Percentiles rank a stretch among this genome's conserved stretches.
phyloP scores from a whole-genome alignment of 1,284 basidiomycete genomes.

The Sporisorium graminicola region DNA sequence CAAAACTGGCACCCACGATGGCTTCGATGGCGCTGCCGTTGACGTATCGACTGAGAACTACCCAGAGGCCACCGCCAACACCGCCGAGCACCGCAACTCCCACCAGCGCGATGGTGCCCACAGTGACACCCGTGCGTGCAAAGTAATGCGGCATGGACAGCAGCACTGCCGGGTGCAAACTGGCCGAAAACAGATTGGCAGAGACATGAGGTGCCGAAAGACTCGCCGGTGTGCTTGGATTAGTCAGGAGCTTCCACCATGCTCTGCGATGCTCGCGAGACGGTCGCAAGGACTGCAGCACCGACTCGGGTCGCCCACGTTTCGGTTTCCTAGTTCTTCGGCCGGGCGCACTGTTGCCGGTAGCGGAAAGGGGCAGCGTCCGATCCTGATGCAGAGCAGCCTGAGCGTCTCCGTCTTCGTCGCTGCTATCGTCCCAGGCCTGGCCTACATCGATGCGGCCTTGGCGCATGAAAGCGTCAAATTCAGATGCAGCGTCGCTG shows the following conservation, averaged over 20 bases:
- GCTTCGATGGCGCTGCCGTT: slow-evolving; percentile 63
- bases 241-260: slow-evolving; percentile 56
- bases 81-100: slow-evolving; percentile 58
- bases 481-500: slow-evolving; percentile 44
- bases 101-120: slow-evolving; percentile 54
- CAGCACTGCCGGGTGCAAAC: slow-evolving; percentile 64
- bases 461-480: slow-evolving; percentile 36
- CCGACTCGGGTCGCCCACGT: slow-evolving; percentile 22
- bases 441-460: slow-evolving; percentile 47
- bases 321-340: slow-evolving; percentile 7
- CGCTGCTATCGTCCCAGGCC: slow-evolving; percentile 57
- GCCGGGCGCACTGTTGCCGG: slow-evolving; percentile 14
- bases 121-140: slow-evolving; percentile 50
- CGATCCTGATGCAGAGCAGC: slow-evolving; percentile 20
- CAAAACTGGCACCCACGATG: slow-evolving; percentile 63
- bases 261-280: slow-evolving; percentile 32
- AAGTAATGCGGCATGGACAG: slow-evolving; percentile 67
- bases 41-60: slow-evolving; percentile 65
- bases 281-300: slow-evolving; percentile 30
- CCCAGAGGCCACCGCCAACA: slow-evolving; percentile 67
- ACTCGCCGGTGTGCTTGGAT: slow-evolving; percentile 58
- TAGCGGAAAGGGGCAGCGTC: slow-evolving; percentile 35
- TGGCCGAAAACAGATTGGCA: slow-evolving; percentile 64
- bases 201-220: slow-evolving; percentile 63
- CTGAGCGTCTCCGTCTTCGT: slow-evolving; percentile 36